phyloP scores from a whole-genome alignment of 768 basidiomycete species.

The Boletus subparvulus region DNA sequence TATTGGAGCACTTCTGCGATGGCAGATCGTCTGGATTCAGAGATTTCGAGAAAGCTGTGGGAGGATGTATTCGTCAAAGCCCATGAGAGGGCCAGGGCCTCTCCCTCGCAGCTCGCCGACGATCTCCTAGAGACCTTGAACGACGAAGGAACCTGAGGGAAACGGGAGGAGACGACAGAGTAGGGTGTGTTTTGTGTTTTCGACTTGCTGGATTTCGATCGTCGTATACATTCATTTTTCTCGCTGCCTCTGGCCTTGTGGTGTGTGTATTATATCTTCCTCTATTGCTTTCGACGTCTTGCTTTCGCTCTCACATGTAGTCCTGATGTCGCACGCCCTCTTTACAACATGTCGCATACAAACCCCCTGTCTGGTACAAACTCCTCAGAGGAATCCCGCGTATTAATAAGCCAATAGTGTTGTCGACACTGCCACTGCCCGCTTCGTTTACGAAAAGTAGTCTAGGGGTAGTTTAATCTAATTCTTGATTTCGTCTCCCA shows the following conservation, averaged over 20 bases:
- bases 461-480: too few species aligned
- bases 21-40: slow-evolving; percentile 13
- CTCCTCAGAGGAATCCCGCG: too few species aligned
- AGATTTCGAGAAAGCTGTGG: slow-evolving; percentile 15
- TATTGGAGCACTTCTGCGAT: slow-evolving; percentile 14
- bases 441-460: too few species aligned
- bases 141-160: not conserved
- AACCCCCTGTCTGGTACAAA: not conserved
- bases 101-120: not conserved
- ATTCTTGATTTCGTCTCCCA: too few species aligned
- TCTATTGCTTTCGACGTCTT: not conserved
- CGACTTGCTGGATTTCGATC: not conserved
- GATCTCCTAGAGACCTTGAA: not conserved
- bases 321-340: not conserved
- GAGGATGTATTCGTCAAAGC: slow-evolving; percentile 22
- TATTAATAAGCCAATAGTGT: too few species aligned
- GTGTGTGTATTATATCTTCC: not conserved
- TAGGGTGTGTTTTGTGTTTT: not conserved
- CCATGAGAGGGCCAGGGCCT: not conserved
- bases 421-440: too few species aligned
- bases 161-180: not conserved
- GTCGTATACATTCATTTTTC: not conserved
- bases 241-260: not conserved
- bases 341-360: not conserved
- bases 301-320: not conserved